A percentile compares a stretch with the other conserved stretches of the same genome.
Conservation (phyloP, 306 rosid genomes). For the Benincasa hispida region DNA sequence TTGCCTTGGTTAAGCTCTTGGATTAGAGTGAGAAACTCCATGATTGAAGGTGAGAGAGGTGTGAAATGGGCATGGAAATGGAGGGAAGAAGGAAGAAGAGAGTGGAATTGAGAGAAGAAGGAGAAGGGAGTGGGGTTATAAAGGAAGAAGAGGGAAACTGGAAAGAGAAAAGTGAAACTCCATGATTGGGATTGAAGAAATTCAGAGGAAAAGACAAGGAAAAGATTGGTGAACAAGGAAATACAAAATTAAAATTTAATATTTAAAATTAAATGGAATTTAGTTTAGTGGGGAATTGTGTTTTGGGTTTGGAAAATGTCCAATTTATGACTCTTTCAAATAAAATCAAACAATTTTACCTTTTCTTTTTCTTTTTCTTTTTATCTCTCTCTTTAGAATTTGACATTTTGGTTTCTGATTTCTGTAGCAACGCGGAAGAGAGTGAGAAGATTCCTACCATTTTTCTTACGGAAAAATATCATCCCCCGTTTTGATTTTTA, state of each 20-base stretch:
- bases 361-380: too few species aligned
- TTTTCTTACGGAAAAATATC: not conserved
- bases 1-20: constrained; percentile 49
- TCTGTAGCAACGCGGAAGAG: not conserved
- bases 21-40: constrained; percentile 29
- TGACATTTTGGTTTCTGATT: too few species aligned
- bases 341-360: not conserved
- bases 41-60: not conserved
- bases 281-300: not conserved
- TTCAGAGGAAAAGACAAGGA: constrained; percentile 23
- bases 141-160: not conserved
- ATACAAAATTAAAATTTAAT: too few species aligned
- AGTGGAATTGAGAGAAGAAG: not conserved
- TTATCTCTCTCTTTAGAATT: too few species aligned
- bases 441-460: not conserved
- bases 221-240: not conserved
- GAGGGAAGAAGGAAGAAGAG: not conserved
- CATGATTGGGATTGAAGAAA: constrained; percentile 10
- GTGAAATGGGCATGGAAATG: not conserved
- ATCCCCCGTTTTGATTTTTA: too few species aligned
- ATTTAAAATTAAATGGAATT: too few species aligned
- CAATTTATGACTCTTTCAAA: not conserved
- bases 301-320: not conserved
- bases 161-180: not conserved
- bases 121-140: constrained; percentile 11